phyloP scores from a whole-genome alignment of 208 protist genomes.

The Crithidia bombi region DNA sequence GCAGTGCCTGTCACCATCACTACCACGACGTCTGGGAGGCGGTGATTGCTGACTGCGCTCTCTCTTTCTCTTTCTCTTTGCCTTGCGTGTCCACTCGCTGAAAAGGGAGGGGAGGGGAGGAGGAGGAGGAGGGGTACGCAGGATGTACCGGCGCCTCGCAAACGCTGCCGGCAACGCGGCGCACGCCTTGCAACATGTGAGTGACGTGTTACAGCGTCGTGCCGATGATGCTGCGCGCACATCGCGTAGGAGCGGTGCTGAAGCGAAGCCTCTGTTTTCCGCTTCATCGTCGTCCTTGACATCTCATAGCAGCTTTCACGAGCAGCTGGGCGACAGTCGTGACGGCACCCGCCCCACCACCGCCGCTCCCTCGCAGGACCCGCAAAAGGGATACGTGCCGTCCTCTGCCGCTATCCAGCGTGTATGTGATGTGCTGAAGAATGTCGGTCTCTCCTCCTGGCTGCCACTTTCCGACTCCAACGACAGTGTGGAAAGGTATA shows the following conservation, averaged over 20 bases:
- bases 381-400: too few relatives aligned
- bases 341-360: too few relatives aligned
- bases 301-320: neutral
- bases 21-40: too few relatives aligned
- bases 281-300: too few relatives aligned
- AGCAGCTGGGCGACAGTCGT: too few relatives aligned
- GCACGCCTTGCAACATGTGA: slow-evolving; percentile 1
- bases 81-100: too few relatives aligned
- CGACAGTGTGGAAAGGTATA: neutral
- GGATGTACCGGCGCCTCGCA: slow-evolving; percentile 25
- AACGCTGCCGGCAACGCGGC: slow-evolving; percentile 8
- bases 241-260: neutral
- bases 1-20: too few relatives aligned
- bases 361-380: too few relatives aligned
- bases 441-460: neutral
- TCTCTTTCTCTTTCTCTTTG: neutral
- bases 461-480: neutral
- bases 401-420: neutral
- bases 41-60: too few relatives aligned
- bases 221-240: neutral
- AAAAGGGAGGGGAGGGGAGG: too few relatives aligned
- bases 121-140: neutral
- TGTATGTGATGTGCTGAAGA: slow-evolving; percentile 6
- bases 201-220: slow-evolving; percentile 7
- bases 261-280: too few relatives aligned